Base-by-base conservation (phyloP, 805 yeast genomes). In the Starmerella vitae region DNA sequence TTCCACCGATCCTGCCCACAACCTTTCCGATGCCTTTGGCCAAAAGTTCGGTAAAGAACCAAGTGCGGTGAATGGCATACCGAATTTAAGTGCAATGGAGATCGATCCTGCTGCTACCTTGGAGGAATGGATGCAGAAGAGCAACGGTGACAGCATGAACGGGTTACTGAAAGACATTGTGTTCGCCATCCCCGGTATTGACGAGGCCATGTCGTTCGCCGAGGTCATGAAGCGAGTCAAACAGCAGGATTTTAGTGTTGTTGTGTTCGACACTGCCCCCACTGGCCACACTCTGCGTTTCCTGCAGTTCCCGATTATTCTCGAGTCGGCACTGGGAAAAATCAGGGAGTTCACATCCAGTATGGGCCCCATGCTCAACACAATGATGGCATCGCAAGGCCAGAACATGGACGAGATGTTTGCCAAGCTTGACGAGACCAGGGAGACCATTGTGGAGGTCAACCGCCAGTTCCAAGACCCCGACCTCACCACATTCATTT, bases 251-350 rank as follows among this genome's bases (percentile, higher is more conserved):
- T 91, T 80, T 58, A 84, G 81, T 50, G 84, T 94, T 7, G 86
- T 91, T 48, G 84, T 91, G 49, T 91, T 91, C 55, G 99, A 91
- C 61, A 91, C 99, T n/a, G 98, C 99, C 0, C 99, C 99, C 52
- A 91, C 99, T 0, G 99, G 99, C 27, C 99, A 91, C 62, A 91
- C 98, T 2, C 67, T 91, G 52, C 74, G 99, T 55, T 91, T 91
- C 61, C 68, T 91, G 59, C 95, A 86, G 62, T 73, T 91, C 54
- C 99, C 99, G 28, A 73, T 93, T 21, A 86, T 95, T 3, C 66
- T 91, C 45, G 93, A 85, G 52, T 84, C 83, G 58, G 70, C 93
- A 27, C 68, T 91, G 50, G 77, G 79, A 36, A 91, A 88, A 57
- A 77, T 91, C 59, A 77, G 85, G 53, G 93, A 84, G 52, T 70